Evolutionary conservation across 140 eudicot genomes (phyloP), one percentile per base, ranked within the genome.

Genomic region (Stevia rebaudiana): DNA sequence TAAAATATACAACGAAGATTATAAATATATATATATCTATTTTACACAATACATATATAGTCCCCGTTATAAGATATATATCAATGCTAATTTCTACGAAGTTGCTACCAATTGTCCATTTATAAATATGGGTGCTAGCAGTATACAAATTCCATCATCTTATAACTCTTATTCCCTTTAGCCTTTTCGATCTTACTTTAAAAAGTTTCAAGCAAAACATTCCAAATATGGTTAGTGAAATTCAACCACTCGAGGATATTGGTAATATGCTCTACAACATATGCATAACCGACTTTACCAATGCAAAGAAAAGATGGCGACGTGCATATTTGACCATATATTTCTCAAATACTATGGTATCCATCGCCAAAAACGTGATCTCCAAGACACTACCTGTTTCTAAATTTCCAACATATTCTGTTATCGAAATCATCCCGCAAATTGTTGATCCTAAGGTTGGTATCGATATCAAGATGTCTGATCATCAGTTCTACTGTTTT

Each of bases 291-390:
- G 58, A 68, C 40, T 47, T 74, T 56, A 80, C 89, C 24, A 67
- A 68, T 39, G 81, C 89, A n/a, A 85, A 78, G 49, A 87, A 84
- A 67, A 69, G 90, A 70, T 87, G 95, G 95, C 82, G 90, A 4
- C 53, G 83, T 9, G 88, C 92, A 0, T 84, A 78, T 54, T 66
- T 80, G 7, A 79, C 81, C 41, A 77, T 87, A 8, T 72, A 74
- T 46, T 76, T 80, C 61, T 81, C 88, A 8, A 76, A 78, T 56
- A 79, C 80, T 31, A 57, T 83, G 51, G 60, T 69, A 0, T 81
- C 90, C 24, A 63, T 84, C 3, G 78, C 73, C 58, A 79, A 67
- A 77, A 66, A 74, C 4, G 2, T 49, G 0, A 61, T 69, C 55
- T 23, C 74, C 65, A 69, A 61, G 6, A 58, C 78, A 28, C 40